Evolutionary conservation across 305 asterid species (phyloP), one percentile per base, ranked within the genome.

Genomic region (Fraxinus angustifolia): DNA sequence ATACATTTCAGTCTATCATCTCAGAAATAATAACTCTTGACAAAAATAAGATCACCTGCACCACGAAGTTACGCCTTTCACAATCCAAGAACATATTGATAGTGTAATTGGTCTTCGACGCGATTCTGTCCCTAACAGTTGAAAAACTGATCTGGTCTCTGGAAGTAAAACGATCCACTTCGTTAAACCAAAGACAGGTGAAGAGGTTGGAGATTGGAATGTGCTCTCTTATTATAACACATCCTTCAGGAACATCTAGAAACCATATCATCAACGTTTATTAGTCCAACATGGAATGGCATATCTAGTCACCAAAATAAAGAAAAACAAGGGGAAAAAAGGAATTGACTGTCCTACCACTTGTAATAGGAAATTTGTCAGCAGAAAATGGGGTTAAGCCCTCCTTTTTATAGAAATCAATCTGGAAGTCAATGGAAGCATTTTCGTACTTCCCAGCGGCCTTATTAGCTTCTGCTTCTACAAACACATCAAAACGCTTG

Each of bases 161-260:
- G 82, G 98, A 92, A 8, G 97, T 94, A 73, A 94, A 94, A 14
- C 97, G 98, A 77, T 94, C 96, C 12, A 93, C 97, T 85, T 93
- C 97, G 62, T 91, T 94, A 82, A 92, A 94, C 98, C 98, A 92
- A 74, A 94, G 95, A 80, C 98, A 94, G 45, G 98, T 91, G 79
- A 91, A 94, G 80, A 94, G 95, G 82, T 92, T 89, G 81, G 96
- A 88, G 83, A 94, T 89, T n/a, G 97, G 98, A 75, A 88, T 83
- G 80, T 94, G 96, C 85, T 92, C 98, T 85, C 87, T 90, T 80
- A 94, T 81, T 72, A 94, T 94, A 30, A 94, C 96, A 84, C 98
- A 94, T 58, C 98, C 98, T 88, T 94, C 98, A 1, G 97, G 97
- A 85, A 94, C 98, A 90, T 92, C 98, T 94, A 93, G 71, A 84